A percentile compares a stretch with the other conserved stretches of the same genome.
phyloP scores from a whole-genome alignment of 306 rosid genomes.

The Cucurbita moschata region DNA sequence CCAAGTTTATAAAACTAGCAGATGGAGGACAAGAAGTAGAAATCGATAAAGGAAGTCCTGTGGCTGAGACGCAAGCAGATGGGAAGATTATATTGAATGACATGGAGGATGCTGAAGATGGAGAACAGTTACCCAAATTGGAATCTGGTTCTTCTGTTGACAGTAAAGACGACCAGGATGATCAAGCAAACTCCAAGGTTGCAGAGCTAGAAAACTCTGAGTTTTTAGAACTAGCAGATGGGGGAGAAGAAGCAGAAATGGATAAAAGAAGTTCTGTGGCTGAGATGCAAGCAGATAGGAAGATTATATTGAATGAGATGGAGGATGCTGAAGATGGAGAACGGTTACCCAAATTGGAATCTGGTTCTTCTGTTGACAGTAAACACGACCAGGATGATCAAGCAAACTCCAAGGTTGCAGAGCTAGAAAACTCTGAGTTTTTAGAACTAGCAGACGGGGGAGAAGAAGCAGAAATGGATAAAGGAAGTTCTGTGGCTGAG shows the following conservation, averaged over 20 bases:
- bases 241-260: not conserved
- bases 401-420: constrained; percentile 14
- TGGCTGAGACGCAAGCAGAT: constrained; percentile 7
- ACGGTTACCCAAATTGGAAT: not conserved
- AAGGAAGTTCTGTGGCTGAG: constrained; percentile 4
- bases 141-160: not conserved
- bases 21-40: constrained; percentile 1
- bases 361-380: not conserved
- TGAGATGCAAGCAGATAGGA: constrained; percentile 10
- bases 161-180: not conserved
- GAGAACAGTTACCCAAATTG: not conserved
- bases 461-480: not conserved
- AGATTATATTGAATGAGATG: constrained; percentile 9
- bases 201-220: constrained; percentile 13
- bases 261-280: not conserved
- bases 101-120: constrained; percentile 9
- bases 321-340: constrained; percentile 8
- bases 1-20: constrained; percentile 9
- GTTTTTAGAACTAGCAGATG: constrained; percentile 12
- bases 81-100: constrained; percentile 10
- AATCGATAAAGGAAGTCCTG: not conserved
- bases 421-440: constrained; percentile 8
- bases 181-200: constrained; percentile 9
- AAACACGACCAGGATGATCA: not conserved
- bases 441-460: constrained; percentile 11